phyloP scores from a whole-genome alignment of 345 rosid species.

The Draba incana region DNA sequence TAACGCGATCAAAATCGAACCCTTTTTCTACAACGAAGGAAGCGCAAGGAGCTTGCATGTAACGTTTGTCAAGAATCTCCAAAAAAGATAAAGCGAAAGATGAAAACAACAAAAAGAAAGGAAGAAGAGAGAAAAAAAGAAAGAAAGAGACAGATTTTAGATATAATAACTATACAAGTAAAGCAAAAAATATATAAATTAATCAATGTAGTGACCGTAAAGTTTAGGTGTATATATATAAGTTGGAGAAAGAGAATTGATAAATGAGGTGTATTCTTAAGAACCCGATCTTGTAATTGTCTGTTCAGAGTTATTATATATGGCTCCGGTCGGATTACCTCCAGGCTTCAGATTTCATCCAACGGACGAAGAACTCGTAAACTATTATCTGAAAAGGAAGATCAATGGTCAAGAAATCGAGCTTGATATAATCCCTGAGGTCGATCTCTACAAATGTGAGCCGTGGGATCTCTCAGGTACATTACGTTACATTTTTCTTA shows the following conservation, averaged over 20 bases:
- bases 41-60: conserved; percentile 37
- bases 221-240: conserved; percentile 2
- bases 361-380: conserved; percentile 93
- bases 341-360: conserved; percentile 97
- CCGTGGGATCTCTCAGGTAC: conserved; percentile 94
- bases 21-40: conserved; percentile 42
- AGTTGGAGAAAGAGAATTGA: conserved; percentile 23
- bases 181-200: conserved; percentile 10
- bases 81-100: conserved; percentile 45
- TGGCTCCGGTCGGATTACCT: conserved; percentile 67
- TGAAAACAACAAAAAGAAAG: conserved; percentile 43
- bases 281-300: conserved; percentile 12
- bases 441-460: conserved; percentile 98
- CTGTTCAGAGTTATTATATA: conserved; percentile 3
- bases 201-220: conserved; percentile 16
- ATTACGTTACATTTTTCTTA: conserved; percentile 5
- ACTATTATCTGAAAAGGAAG: conserved; percentile 88
- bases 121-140: conserved; percentile 12
- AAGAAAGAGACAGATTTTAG: neutral
- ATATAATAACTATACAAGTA: conserved; percentile 3
- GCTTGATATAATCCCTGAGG: conserved; percentile 93
- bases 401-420: conserved; percentile 84
- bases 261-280: conserved; percentile 19
- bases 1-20: conserved; percentile 26
- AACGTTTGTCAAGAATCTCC: conserved; percentile 47